Evolutionary conservation across 116 monocot species (phyloP).

Genomic region (Trichopus zeylanicus): DNA sequence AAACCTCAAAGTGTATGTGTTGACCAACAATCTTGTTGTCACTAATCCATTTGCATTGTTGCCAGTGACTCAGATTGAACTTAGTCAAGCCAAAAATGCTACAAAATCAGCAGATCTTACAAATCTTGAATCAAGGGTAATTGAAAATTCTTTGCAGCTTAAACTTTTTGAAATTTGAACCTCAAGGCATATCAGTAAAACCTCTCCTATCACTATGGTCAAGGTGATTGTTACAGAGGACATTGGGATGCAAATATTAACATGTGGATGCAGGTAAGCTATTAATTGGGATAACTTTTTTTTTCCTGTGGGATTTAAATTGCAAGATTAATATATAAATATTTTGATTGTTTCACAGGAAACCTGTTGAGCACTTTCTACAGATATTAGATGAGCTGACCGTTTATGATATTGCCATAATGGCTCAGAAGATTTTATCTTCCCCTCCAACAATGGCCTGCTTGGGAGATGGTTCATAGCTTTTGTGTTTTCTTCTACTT

Average conservation of each 20-base stretch:
- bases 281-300: neutral
- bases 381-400: slow-evolving; percentile 59
- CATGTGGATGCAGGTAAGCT: slow-evolving; percentile 61
- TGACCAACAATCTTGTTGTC: neutral
- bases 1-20: neutral
- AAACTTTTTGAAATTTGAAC: neutral
- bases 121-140: slow-evolving; percentile 82
- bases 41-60: neutral
- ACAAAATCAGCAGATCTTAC: slow-evolving; percentile 67
- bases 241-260: slow-evolving; percentile 78
- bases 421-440: slow-evolving; percentile 51
- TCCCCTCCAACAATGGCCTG: slow-evolving; percentile 65
- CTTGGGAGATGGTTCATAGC: slow-evolving; percentile 54
- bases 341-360: slow-evolving; percentile 30
- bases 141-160: neutral
- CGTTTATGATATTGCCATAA: slow-evolving; percentile 36
- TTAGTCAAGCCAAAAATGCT: slow-evolving; percentile 72
- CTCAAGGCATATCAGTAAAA: no score
- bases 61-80: slow-evolving; percentile 61
- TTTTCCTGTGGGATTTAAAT: neutral
- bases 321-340: neutral
- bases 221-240: slow-evolving; percentile 66
- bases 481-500: neutral
- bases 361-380: slow-evolving; percentile 71
- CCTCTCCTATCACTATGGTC: neutral